A percentile compares a stretch with the other conserved stretches of the same genome.
Evolutionary conservation across 495 filamentous ascomycete genomes (phyloP).

Genomic region (Xylaria castorea): DNA sequence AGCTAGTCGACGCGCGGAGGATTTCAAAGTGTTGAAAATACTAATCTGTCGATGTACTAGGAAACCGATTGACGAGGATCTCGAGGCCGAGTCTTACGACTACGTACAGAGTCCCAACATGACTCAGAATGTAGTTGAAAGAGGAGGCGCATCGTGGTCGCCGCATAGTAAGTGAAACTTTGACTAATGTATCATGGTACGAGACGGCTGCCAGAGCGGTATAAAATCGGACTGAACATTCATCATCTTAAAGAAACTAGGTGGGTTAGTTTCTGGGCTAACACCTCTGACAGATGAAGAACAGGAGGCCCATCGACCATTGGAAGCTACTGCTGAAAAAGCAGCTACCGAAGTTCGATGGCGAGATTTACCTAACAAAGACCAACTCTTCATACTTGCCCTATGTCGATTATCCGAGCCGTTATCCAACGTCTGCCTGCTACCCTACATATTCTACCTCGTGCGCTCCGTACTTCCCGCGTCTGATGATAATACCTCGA

Average conservation of each 20-base stretch:
- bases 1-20: neutral
- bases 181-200: neutral
- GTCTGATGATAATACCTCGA: slow-evolving; percentile 34
- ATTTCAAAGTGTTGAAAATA: neutral
- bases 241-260: no score
- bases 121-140: slow-evolving; percentile 2
- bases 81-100: neutral
- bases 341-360: slow-evolving; percentile 35
- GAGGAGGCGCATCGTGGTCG: neutral
- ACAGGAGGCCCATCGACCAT: neutral
- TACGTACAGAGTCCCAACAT: neutral
- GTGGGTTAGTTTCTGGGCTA: no score
- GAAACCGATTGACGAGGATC: neutral
- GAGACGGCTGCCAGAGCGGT: no score
- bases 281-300: neutral
- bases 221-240: no score
- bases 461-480: slow-evolving; percentile 55
- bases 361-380: slow-evolving; percentile 56
- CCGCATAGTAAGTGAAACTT: neutral
- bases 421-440: slow-evolving; percentile 56
- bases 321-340: slow-evolving; percentile 10
- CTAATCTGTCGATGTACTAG: neutral
- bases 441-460: slow-evolving; percentile 64
- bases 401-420: slow-evolving; percentile 61
- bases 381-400: slow-evolving; percentile 58